Percentiles rank a stretch among this genome's conserved stretches.
Conservation (phyloP, 1,284 basidiomycete genomes). For the Irpex lacteus region DNA sequence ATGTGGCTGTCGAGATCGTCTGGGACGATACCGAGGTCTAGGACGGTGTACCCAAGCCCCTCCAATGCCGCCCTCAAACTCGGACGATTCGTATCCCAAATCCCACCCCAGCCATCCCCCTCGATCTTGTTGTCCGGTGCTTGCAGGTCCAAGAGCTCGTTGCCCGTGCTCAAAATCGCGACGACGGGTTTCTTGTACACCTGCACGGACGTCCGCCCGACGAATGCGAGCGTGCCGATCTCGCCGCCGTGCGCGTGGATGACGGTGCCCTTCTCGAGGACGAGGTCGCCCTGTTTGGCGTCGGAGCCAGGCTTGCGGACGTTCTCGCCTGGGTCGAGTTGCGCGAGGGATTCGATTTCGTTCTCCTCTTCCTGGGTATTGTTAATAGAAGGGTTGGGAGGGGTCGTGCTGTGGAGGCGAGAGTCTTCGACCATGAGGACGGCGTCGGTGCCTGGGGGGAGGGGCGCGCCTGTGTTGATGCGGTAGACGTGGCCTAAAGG, state of each 20-base stretch:
- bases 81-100: slow-evolving; percentile 85
- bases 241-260: slow-evolving; percentile 75
- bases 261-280: slow-evolving; percentile 60
- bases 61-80: slow-evolving; percentile 69
- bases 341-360: slow-evolving; percentile 64
- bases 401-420: slow-evolving; percentile 50
- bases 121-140: slow-evolving; percentile 29
- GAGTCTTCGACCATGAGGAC: slow-evolving; percentile 95
- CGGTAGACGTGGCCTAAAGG: slow-evolving; percentile 62
- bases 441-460: slow-evolving; percentile 73
- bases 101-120: slow-evolving; percentile 60
- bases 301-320: slow-evolving; percentile 75
- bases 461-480: slow-evolving; percentile 76
- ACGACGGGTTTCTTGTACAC: slow-evolving; percentile 73
- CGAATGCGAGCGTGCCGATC: slow-evolving; percentile 80
- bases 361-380: slow-evolving; percentile 51
- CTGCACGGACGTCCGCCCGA: slow-evolving; percentile 68
- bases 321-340: slow-evolving; percentile 69
- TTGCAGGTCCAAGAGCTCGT: slow-evolving; percentile 75
- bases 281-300: slow-evolving; percentile 64
- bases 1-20: slow-evolving; percentile 69
- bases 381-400: not conserved
- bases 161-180: slow-evolving; percentile 82
- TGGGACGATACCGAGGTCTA: slow-evolving; percentile 78
- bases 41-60: slow-evolving; percentile 71